A percentile compares a stretch with the other conserved stretches of the same genome.
Evolutionary conservation across 148 eudicot genomes (phyloP).

Genomic region (Chenopodium berlandieri): DNA sequence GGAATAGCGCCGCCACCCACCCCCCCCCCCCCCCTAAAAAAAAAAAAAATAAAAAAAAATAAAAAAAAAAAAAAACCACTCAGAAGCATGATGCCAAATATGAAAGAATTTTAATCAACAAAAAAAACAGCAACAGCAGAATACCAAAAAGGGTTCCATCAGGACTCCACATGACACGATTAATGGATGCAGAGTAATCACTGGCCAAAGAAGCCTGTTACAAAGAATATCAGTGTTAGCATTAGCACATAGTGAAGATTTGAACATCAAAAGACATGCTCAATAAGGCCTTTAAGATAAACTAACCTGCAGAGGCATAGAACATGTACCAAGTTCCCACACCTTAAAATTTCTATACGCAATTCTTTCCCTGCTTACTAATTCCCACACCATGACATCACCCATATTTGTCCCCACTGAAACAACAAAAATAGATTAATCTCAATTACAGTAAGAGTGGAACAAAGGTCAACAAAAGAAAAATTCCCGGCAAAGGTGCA

Average conservation of each 20-base stretch:
- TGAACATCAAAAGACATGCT: neutral
- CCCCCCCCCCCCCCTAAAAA: neutral
- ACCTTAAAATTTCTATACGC: constrained; percentile 75
- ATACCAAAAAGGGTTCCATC: constrained; percentile 76
- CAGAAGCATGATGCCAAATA: neutral
- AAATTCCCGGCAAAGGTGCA: constrained; percentile 18
- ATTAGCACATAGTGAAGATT: constrained; percentile 8
- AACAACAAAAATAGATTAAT: constrained; percentile 21
- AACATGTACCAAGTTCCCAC: constrained; percentile 61
- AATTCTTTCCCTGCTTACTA: constrained; percentile 67
- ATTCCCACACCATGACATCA: constrained; percentile 84
- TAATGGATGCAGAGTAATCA: constrained; percentile 63
- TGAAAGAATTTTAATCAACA: neutral
- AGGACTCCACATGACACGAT: constrained; percentile 82
- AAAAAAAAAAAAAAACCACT: neutral
- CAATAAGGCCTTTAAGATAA: constrained; percentile 9
- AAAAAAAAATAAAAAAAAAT: too few species aligned
- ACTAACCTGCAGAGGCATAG: constrained; percentile 70
- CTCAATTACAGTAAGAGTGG: constrained; percentile 1
- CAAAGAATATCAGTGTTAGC: constrained; percentile 3
- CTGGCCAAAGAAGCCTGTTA: constrained; percentile 53
- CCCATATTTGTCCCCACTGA: constrained; percentile 85
- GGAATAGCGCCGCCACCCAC: neutral
- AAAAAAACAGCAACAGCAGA: constrained; percentile 13
- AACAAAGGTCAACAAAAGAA: neutral